Conservation (phyloP, 768 basidiomycete genomes). For the Cantharellus cinnabarinus region DNA sequence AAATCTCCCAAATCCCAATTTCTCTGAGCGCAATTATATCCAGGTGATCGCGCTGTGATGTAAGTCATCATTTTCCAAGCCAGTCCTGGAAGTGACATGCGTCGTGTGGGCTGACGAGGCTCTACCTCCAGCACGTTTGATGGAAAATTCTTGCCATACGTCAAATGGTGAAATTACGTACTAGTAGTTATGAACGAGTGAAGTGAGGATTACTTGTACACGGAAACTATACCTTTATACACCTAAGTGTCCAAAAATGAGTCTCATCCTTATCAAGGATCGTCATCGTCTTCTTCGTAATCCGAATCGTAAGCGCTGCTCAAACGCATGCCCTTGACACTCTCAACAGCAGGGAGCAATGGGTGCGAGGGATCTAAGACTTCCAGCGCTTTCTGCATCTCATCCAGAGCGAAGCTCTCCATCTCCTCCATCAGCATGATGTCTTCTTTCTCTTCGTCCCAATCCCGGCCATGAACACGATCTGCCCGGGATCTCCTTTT, state of each 20-base stretch:
- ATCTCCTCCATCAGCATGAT: constrained; percentile 57
- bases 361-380: constrained; percentile 38
- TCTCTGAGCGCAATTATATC: not conserved
- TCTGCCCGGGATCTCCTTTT: constrained; percentile 35
- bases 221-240: too few relatives aligned
- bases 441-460: constrained; percentile 43
- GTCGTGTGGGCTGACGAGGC: not conserved
- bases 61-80: constrained; percentile 4
- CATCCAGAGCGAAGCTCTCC: constrained; percentile 64
- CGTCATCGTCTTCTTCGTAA: not conserved
- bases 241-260: too few relatives aligned
- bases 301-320: constrained; percentile 4
- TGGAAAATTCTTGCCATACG: constrained; percentile 8
- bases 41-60: constrained; percentile 7
- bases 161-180: not conserved
- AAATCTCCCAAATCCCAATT: not conserved
- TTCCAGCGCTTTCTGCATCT: constrained; percentile 45
- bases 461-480: constrained; percentile 13
- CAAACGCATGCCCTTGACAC: constrained; percentile 50
- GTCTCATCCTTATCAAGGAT: not conserved
- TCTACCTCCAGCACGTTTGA: not conserved
- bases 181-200: too few relatives aligned
- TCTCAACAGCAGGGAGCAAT: constrained; percentile 46
- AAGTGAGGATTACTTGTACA: too few relatives aligned
- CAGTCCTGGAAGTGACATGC: not conserved